These are phyloP conservation scores for Starmera quercuum DNA, from an alignment of 805 yeast species.

Conservation along the genomic window DNA sequence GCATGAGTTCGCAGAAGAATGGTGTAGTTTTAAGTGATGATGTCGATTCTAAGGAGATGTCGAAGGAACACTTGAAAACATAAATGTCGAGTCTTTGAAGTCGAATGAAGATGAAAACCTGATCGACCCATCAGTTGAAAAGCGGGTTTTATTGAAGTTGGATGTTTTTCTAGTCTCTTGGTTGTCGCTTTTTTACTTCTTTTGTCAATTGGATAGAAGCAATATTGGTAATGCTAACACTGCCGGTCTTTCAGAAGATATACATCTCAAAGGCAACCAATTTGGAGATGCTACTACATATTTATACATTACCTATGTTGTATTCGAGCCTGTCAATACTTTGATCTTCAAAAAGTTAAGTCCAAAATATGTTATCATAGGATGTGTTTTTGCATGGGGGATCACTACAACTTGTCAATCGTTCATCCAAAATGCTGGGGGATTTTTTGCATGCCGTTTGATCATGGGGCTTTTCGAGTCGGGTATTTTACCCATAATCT, in stretches of 20 bases:
- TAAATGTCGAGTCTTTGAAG: no score
- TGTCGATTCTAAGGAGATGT: no score
- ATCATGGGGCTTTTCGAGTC: slow-evolving; percentile 46
- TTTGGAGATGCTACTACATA: slow-evolving; percentile 38
- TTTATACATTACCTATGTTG: slow-evolving; percentile 36
- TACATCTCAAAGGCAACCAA: slow-evolving; percentile 30
- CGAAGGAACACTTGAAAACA: no score
- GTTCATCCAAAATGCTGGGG: slow-evolving; percentile 32
- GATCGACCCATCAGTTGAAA: no score
- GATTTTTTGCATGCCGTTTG: slow-evolving; percentile 38
- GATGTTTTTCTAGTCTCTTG: no score
- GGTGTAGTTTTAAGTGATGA: no score
- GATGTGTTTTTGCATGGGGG: slow-evolving; percentile 28
- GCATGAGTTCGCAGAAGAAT: no score
- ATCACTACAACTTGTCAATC: slow-evolving; percentile 33
- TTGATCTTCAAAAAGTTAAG: slow-evolving; percentile 28
- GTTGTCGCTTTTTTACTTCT: no score
- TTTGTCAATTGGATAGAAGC: slow-evolving; percentile 44
- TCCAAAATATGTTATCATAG: slow-evolving; percentile 23
- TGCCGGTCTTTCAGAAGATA: slow-evolving; percentile 39
- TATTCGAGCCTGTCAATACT: slow-evolving; percentile 32
- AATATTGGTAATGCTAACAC: slow-evolving; percentile 53
- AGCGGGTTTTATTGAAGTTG: no score
- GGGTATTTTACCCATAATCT: slow-evolving; percentile 42
- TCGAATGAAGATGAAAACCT: no score